A percentile compares a stretch with the other conserved stretches of the same genome.
Conservation (phyloP, 164 flowering plant species). For the Stephania yunnanensis region DNA sequence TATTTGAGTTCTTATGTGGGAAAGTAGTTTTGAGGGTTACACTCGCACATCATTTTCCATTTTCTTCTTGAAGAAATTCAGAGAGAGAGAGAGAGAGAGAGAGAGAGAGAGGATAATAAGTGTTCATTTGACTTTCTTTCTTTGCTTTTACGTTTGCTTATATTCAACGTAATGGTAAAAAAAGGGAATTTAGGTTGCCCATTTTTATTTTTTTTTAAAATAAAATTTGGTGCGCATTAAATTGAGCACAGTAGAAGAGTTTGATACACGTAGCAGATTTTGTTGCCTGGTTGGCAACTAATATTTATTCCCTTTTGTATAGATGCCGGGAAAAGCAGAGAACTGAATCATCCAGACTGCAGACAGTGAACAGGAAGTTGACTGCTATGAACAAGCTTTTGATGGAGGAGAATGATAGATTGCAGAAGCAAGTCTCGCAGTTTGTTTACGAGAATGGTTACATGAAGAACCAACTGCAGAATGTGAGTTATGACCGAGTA, state of each 20-base stretch:
- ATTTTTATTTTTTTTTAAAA: background rate
- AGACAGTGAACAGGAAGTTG: slow-evolving; percentile 69
- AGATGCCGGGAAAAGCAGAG: slow-evolving; percentile 86
- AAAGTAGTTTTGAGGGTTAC: background rate
- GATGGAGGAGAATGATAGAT: slow-evolving; percentile 80
- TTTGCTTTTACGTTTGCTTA: background rate
- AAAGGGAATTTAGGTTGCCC: background rate
- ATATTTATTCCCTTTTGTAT: slow-evolving; percentile 6
- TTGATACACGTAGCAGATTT: too few species aligned
- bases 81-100: background rate
- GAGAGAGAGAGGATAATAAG: background rate
- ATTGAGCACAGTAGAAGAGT: background rate
- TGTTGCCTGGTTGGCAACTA: background rate
- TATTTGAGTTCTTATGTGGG: background rate
- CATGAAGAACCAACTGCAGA: slow-evolving; percentile 63
- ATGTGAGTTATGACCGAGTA: slow-evolving; percentile 19
- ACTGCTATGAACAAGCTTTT: slow-evolving; percentile 76
- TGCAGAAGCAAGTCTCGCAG: slow-evolving; percentile 81
- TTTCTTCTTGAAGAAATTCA: background rate
- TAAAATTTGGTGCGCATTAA: background rate
- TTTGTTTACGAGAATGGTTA: slow-evolving; percentile 75
- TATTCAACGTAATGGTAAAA: background rate
- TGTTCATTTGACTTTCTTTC: background rate
- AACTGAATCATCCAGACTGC: slow-evolving; percentile 68
- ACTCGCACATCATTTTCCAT: background rate